Percentiles rank a stretch among this genome's conserved stretches.
phyloP scores from a whole-genome alignment of 1,139 yeast species.

The Pichia sp. region DNA sequence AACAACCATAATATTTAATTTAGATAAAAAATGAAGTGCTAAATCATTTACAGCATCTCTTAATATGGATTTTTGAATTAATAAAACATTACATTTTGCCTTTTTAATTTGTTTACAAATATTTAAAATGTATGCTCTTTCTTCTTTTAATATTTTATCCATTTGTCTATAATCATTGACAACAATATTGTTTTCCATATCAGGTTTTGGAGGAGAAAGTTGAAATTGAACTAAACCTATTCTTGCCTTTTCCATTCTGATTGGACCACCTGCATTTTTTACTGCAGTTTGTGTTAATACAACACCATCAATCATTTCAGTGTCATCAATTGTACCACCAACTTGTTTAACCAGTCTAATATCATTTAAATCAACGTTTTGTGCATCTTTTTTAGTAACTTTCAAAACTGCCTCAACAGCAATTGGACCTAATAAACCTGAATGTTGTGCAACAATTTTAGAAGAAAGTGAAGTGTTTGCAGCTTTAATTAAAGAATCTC shows the following conservation, averaged over 20 bases:
- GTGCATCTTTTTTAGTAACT: conserved; percentile 41
- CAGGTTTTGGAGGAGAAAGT: conserved; percentile 97
- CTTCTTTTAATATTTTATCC: conserved; percentile 98
- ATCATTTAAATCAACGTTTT: conserved; percentile 79
- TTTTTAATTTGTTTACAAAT: conserved; percentile 94
- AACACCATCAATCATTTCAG: conserved; percentile 88
- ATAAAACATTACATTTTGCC: conserved; percentile 89
- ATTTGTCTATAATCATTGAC: conserved; percentile 97
- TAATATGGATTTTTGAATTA: conserved; percentile 89
- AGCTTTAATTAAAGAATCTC: conserved; percentile 80
- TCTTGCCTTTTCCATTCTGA: conserved; percentile 86
- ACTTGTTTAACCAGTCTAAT: conserved; percentile 86
- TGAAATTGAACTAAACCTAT: conserved; percentile 94
- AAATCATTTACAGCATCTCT: conserved; percentile 97
- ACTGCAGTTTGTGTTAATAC: conserved; percentile 87
- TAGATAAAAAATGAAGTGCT: conserved; percentile 89
- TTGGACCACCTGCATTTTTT: conserved; percentile 94
- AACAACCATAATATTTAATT: conserved; percentile 86
- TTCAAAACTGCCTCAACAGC: conserved; percentile 90
- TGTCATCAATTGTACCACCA: conserved; percentile 97
- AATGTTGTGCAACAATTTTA: conserved; percentile 90
- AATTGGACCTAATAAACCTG: conserved; percentile 79
- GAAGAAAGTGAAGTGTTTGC: conserved; percentile 92
- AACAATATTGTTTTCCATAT: conserved; percentile 94
- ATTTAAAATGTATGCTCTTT: conserved; percentile 87